Evolutionary conservation across 352 stramenopile species (phyloP), one percentile per base, ranked within the genome.

Genomic region (Pythium sukuiense): DNA sequence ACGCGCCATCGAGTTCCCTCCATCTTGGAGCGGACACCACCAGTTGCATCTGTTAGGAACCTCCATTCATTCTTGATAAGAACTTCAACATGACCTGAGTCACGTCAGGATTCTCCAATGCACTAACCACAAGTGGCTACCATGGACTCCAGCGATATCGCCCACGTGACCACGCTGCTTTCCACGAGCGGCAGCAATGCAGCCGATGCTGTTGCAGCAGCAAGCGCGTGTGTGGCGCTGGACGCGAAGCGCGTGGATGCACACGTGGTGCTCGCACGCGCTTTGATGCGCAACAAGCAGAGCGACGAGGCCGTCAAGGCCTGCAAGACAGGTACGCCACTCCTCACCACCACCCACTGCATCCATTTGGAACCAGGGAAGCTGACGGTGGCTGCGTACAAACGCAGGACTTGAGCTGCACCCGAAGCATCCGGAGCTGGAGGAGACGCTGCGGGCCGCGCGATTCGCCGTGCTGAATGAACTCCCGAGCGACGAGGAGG

Each of bases 401-500:
- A n/a, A 20, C 48, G 29, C 46, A 90, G 81, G 82, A n/a, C 57
- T 93, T 56, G 69, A 67, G 53, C 18, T 76, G 18, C 57, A 88
- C 56, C 76, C 79, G 24, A 65, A 58, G 7, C 71, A 78, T 55
- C 54, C 45, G 14, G 67, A 83, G 63, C 72, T 93, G 12, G 67
- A 81, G 50, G 55, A 29, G 0, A 67, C 67, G 29, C 68, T 93
- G n/a, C 80, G 75, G 62, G 63, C 69, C 32, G 80, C 84, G 56
- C 79, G 84, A 41, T 66, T 93, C 27, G 73, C 71, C 30, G 84
- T 91, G 24, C 55, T 91, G 0, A 74, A 85, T 52, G 58, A 73
- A 49, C 62, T 89, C 56, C 72, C 71, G 3, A 70, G 81, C 35
- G 74, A 76, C 24, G 65, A 79, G 0, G 70, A 81, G 0, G 69